These are phyloP conservation scores for Yarrowia sp. DNA, from an alignment of 805 yeast genomes.

Conservation along the genomic window DNA sequence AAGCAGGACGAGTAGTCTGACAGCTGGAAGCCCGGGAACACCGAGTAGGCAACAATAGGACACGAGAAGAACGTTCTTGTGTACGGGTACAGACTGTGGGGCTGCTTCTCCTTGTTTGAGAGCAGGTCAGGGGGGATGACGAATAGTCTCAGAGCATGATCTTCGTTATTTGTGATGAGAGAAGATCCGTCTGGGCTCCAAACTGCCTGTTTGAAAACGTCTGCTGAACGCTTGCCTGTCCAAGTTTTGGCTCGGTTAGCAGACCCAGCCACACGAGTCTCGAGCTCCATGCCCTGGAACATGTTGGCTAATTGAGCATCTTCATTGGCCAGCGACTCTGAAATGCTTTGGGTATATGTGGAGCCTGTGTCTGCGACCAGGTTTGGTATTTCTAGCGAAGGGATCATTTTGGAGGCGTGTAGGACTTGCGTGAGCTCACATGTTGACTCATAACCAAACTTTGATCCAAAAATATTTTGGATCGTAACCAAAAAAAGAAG, in stretches of 20 bases:
- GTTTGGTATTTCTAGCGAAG: background rate
- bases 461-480: background rate
- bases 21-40: slow-evolving; percentile 30
- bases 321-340: slow-evolving; percentile 17
- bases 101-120: background rate
- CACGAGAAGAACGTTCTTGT: slow-evolving; percentile 27
- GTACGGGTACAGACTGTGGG: slow-evolving; percentile 28
- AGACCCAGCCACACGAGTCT: slow-evolving; percentile 14
- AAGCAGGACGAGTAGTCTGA: slow-evolving; percentile 27
- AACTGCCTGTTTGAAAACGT: slow-evolving; percentile 21
- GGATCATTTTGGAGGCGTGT: background rate
- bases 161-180: slow-evolving; percentile 31
- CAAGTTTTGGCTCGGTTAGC: background rate
- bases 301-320: background rate
- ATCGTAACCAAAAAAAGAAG: background rate
- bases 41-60: slow-evolving; percentile 28
- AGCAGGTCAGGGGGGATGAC: slow-evolving; percentile 31
- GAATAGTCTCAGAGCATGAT: slow-evolving; percentile 30
- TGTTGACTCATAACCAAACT: background rate
- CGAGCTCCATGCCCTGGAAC: slow-evolving; percentile 13
- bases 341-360: slow-evolving; percentile 10
- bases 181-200: slow-evolving; percentile 36
- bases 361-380: slow-evolving; percentile 21
- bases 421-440: background rate
- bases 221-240: slow-evolving; percentile 5